These are phyloP conservation scores for Phialocephala subalpina DNA, from an alignment of 2,329 filamentous ascomycete genomes.

Conservation along the genomic window DNA sequence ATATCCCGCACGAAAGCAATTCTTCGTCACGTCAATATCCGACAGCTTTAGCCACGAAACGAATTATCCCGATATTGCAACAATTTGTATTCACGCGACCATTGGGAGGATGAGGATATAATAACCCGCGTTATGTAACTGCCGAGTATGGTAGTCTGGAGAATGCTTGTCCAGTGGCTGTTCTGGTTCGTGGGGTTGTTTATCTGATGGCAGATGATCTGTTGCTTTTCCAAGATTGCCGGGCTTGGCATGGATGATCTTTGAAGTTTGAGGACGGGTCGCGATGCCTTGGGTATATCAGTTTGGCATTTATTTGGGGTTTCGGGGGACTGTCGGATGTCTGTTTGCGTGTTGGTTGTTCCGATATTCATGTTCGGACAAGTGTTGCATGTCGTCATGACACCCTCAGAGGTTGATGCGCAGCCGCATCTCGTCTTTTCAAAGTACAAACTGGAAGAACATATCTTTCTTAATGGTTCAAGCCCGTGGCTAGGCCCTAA, in stretches of 20 bases:
- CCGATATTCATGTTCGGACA: background rate
- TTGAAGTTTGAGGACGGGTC: background rate
- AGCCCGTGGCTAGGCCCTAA: too few species aligned
- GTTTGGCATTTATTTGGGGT: background rate
- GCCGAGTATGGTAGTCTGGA: background rate
- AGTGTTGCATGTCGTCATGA: conserved; percentile 5
- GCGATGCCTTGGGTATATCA: background rate
- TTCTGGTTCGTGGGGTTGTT: background rate
- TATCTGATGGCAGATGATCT: background rate
- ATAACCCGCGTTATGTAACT: conserved; percentile 2
- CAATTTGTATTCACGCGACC: background rate
- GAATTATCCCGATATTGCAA: conserved; percentile 4
- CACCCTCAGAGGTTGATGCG: background rate
- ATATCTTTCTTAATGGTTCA: too few species aligned
- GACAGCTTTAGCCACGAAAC: background rate
- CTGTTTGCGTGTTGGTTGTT: background rate
- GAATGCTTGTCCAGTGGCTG: conserved; percentile 11
- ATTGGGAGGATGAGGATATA: background rate
- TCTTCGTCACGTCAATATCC: background rate
- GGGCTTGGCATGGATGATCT: background rate
- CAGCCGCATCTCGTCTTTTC: background rate
- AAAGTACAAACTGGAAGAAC: background rate
- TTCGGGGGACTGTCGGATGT: background rate
- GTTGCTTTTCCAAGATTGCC: conserved; percentile 6
- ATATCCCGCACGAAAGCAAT: background rate